Percentiles rank a stretch among this genome's conserved stretches.
These are phyloP conservation scores for Crepidotus variabilis DNA, from an alignment of 768 basidiomycete species.

Conservation along the genomic window DNA sequence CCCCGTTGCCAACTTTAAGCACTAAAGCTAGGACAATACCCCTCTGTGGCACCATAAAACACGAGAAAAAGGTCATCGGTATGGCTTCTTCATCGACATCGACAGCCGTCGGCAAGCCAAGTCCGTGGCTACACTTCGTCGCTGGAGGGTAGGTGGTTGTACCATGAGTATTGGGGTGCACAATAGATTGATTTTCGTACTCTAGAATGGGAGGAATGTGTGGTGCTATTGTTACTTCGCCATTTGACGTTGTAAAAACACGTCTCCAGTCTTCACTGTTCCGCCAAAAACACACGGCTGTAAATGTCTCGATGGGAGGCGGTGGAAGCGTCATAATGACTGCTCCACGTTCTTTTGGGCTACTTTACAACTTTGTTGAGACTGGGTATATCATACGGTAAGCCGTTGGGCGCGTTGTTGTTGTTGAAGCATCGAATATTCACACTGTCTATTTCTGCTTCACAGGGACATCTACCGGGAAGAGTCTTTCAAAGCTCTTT, in stretches of 20 bases:
- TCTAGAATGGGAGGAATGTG: constrained; percentile 93
- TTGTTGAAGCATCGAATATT: not conserved
- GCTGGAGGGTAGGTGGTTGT: constrained; percentile 72
- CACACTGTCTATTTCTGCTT: not conserved
- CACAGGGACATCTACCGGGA: constrained; percentile 79
- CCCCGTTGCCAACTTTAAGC: not conserved
- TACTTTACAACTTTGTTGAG: constrained; percentile 93
- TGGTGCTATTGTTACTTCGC: constrained; percentile 93
- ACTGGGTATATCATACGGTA: constrained; percentile 88
- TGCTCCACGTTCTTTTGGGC: constrained; percentile 42
- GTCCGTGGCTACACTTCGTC: constrained; percentile 82
- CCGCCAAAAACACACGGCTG: constrained; percentile 29
- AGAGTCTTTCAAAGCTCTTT: constrained; percentile 86
- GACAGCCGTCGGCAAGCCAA: constrained; percentile 31
- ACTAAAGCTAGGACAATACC: not conserved
- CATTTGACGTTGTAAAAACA: constrained; percentile 98
- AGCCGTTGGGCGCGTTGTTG: constrained; percentile 1
- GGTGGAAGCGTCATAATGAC: constrained; percentile 33
- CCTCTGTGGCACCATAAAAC: not conserved
- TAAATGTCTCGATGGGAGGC: constrained; percentile 33
- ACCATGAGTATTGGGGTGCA: not conserved
- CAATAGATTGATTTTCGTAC: constrained; percentile 2
- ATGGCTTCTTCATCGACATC: constrained; percentile 7
- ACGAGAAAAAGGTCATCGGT: not conserved
- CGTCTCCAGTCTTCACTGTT: constrained; percentile 92